Conservation (phyloP, 441 rosid genomes). For the Sinapis alba region DNA sequence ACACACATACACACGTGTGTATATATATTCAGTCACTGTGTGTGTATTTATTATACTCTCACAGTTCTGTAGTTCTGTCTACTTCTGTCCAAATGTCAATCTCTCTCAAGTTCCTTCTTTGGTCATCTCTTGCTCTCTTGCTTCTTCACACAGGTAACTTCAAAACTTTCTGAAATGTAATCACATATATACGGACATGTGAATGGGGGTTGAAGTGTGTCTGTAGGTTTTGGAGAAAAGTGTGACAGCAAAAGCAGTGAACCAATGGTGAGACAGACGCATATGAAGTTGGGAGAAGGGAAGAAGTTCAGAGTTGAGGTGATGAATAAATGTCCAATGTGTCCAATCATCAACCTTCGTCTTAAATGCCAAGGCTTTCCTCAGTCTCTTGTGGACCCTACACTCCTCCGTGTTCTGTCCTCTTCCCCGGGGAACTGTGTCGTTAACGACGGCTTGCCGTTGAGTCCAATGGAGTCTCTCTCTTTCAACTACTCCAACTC, state of each 20-base stretch:
- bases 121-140: constrained; percentile 30
- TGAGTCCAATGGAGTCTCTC: constrained; percentile 49
- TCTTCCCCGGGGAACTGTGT: constrained; percentile 45
- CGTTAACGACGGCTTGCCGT: constrained; percentile 52
- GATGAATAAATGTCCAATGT: constrained; percentile 48
- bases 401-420: constrained; percentile 52
- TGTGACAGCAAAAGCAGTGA: constrained; percentile 35
- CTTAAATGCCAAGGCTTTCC: constrained; percentile 54
- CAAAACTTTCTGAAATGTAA: neutral
- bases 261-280: constrained; percentile 46
- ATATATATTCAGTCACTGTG: neutral
- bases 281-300: constrained; percentile 29
- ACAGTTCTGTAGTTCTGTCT: neutral
- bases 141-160: constrained; percentile 25
- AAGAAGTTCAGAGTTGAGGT: constrained; percentile 51
- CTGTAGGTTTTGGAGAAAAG: constrained; percentile 28
- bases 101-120: constrained; percentile 32
- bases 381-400: constrained; percentile 55
- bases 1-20: neutral
- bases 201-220: constrained; percentile 6
- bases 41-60: constrained; percentile 19
- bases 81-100: constrained; percentile 25
- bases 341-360: constrained; percentile 51
- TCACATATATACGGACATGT: neutral
- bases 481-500: constrained; percentile 55